Percentiles rank a stretch among this genome's conserved stretches.
Evolutionary conservation across 2,329 filamentous ascomycete species (phyloP).

Genomic region (Fusarium heterosporum): DNA sequence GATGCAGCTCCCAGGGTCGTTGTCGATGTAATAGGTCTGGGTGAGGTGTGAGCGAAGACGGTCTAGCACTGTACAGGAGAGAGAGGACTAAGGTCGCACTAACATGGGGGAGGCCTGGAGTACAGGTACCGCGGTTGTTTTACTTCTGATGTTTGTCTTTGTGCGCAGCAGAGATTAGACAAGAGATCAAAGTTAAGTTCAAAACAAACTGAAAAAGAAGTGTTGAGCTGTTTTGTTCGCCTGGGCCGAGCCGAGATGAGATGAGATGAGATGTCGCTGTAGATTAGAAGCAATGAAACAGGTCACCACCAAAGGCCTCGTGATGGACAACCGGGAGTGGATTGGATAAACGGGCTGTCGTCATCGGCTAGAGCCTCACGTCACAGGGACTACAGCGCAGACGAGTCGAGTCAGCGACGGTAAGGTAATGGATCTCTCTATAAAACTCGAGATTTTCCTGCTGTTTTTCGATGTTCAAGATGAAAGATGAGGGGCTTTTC

Average conservation of each 20-base stretch:
- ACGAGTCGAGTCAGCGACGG: slow-evolving; percentile 24
- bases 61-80: slow-evolving; percentile 30
- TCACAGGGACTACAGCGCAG: slow-evolving; percentile 33
- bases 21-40: slow-evolving; percentile 31
- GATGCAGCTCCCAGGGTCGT: slow-evolving; percentile 39
- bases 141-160: slow-evolving; percentile 28
- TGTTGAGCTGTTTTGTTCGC: slow-evolving; percentile 5
- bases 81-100: slow-evolving; percentile 14
- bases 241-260: neutral
- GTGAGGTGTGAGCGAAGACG: slow-evolving; percentile 37
- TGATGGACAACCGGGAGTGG: slow-evolving; percentile 44
- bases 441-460: slow-evolving; percentile 5
- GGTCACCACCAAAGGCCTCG: slow-evolving; percentile 43
- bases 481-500: neutral
- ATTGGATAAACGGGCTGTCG: slow-evolving; percentile 38
- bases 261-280: neutral
- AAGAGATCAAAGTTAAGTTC: slow-evolving; percentile 6
- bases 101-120: slow-evolving; percentile 10
- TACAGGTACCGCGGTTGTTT: slow-evolving; percentile 16
- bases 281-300: slow-evolving; percentile 8
- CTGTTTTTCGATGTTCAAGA: slow-evolving; percentile 9
- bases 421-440: slow-evolving; percentile 5
- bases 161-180: slow-evolving; percentile 15
- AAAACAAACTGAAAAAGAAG: slow-evolving; percentile 1
- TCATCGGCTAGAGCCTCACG: slow-evolving; percentile 48